A percentile compares a stretch with the other conserved stretches of the same genome.
Evolutionary conservation across 2,329 filamentous ascomycete genomes (phyloP).

Genomic region (Zymoseptoria brevis): DNA sequence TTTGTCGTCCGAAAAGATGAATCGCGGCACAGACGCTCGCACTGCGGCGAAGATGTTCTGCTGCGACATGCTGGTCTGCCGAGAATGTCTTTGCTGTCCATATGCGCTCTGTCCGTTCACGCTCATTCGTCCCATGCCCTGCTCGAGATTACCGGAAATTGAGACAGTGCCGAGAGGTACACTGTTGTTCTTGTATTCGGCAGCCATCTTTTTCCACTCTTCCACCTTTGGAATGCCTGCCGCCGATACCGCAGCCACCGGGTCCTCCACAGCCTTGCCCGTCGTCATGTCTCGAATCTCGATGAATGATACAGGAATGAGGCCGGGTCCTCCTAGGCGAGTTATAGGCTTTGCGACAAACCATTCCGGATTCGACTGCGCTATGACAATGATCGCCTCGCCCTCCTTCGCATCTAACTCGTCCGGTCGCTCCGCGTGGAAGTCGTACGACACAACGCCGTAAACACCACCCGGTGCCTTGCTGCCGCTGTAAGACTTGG

Average conservation of each 20-base stretch:
- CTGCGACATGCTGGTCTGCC: conserved; percentile 29
- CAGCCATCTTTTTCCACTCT: conserved; percentile 99
- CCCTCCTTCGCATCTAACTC: conserved; percentile 91
- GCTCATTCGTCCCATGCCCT: conserved; percentile 68
- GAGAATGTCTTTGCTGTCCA: conserved; percentile 24
- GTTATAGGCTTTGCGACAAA: conserved; percentile 99
- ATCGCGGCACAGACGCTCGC: conserved; percentile 77
- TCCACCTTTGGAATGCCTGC: conserved; percentile 92
- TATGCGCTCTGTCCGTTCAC: conserved; percentile 44
- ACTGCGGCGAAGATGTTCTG: conserved; percentile 59
- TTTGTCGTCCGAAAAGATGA: conserved; percentile 94
- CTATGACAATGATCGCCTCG: conserved; percentile 96
- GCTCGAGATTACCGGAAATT: conserved; percentile 33
- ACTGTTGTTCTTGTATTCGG: conserved; percentile 98
- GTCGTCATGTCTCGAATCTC: conserved; percentile 92
- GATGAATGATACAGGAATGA: conserved; percentile 95
- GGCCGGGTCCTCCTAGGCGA: conserved; percentile 82
- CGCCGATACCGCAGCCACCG: conserved; percentile 73
- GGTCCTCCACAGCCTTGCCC: conserved; percentile 71
- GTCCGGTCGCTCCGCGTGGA: conserved; percentile 88
- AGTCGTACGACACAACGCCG: conserved; percentile 94
- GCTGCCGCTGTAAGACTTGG: conserved; percentile 33
- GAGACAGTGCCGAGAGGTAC: conserved; percentile 85
- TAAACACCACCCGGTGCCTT: conserved; percentile 70
- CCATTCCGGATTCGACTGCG: conserved; percentile 97